Conservation (phyloP, 129 eudicot genomes). For the Oenanthe sinensis region DNA sequence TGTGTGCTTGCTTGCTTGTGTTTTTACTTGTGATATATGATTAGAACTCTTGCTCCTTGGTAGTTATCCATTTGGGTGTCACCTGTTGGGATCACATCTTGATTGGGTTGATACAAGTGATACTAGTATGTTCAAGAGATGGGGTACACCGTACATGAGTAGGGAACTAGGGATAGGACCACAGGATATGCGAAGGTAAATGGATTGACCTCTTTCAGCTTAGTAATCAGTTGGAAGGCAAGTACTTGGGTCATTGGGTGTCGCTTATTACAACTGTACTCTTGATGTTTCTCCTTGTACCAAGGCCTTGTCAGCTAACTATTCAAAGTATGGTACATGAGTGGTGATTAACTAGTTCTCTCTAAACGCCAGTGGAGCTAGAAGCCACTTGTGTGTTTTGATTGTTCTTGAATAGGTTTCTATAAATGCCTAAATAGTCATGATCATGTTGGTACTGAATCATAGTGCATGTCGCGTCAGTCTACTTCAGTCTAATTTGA, state of each 20-base stretch:
- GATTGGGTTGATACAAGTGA: neutral
- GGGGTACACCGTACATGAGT: neutral
- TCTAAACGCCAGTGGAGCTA: neutral
- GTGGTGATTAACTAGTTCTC: neutral
- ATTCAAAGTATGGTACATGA: neutral
- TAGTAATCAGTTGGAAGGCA: neutral
- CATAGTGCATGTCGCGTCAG: neutral
- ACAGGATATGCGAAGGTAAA: neutral
- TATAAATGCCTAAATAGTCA: neutral
- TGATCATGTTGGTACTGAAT: neutral
- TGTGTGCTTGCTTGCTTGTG: neutral
- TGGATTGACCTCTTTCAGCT: neutral
- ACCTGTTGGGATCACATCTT: neutral
- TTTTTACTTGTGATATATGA: neutral
- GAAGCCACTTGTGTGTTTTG: neutral
- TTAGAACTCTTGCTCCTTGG: neutral
- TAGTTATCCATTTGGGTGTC: neutral
- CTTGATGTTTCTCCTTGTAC: neutral
- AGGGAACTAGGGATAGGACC: neutral
- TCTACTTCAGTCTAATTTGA: neutral
- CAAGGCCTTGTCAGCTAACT: neutral
- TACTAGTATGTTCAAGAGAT: neutral
- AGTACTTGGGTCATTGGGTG: neutral
- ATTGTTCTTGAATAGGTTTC: neutral
- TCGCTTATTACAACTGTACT: neutral